A percentile compares a stretch with the other conserved stretches of the same genome.
Evolutionary conservation across 306 rosid genomes (phyloP).

Genomic region (Citrullus mucosospermus): DNA sequence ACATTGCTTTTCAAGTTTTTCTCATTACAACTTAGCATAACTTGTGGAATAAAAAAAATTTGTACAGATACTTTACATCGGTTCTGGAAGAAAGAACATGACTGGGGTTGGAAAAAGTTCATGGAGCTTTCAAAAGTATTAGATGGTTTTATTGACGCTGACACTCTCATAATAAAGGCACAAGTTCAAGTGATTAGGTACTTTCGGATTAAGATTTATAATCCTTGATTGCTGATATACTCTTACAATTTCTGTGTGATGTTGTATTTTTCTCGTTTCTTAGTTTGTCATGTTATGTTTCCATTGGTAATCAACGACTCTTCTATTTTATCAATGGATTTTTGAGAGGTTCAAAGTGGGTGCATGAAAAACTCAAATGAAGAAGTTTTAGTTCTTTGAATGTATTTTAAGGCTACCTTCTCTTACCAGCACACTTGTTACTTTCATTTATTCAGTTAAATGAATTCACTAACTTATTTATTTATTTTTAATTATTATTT

Average conservation of each 20-base stretch:
- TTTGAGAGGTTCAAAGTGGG: not conserved
- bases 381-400: not conserved
- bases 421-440: not conserved
- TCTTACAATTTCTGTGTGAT: not conserved
- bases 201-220: slow-evolving; percentile 8
- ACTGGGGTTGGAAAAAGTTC: slow-evolving; percentile 99
- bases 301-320: not conserved
- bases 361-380: not conserved
- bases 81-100: slow-evolving; percentile 99
- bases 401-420: not conserved
- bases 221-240: not conserved
- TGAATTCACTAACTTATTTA: not conserved
- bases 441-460: not conserved
- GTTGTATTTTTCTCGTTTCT: not conserved
- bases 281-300: not conserved
- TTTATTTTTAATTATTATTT: not conserved
- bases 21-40: not conserved
- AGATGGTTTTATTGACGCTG: slow-evolving; percentile 93
- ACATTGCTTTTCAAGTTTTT: slow-evolving; percentile 12
- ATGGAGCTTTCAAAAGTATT: slow-evolving; percentile 94
- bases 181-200: slow-evolving; percentile 99
- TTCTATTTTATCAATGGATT: not conserved
- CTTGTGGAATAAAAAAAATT: not conserved
- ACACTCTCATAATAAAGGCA: slow-evolving; percentile 90
- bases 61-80: slow-evolving; percentile 92